Evolutionary conservation across 1,284 basidiomycete genomes (phyloP).

Genomic region (Earliella scabrosa): DNA sequence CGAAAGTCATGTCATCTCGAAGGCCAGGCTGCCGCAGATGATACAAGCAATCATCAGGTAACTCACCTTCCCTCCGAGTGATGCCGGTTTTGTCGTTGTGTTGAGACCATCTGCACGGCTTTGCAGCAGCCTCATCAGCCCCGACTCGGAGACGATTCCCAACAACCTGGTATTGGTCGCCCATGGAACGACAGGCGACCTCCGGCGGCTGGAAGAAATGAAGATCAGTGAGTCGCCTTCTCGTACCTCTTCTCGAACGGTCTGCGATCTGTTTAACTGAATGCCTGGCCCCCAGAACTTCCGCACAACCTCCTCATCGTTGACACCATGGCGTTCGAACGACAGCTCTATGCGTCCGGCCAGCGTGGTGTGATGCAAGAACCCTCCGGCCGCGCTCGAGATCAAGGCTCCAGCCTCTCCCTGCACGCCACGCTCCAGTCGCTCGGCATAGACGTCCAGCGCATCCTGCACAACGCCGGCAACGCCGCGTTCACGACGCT

Average conservation of each 20-base stretch:
- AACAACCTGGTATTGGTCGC: slow-evolving; percentile 81
- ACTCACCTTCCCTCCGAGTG: slow-evolving; percentile 2
- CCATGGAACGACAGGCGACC: slow-evolving; percentile 60
- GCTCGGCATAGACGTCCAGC: slow-evolving; percentile 47
- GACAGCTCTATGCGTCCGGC: slow-evolving; percentile 58
- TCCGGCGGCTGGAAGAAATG: slow-evolving; percentile 71
- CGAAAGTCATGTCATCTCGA: slow-evolving; percentile 73
- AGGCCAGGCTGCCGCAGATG: slow-evolving; percentile 69
- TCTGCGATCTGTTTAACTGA: neutral
- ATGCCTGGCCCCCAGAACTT: slow-evolving; percentile 48
- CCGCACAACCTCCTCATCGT: slow-evolving; percentile 77
- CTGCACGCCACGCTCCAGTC: slow-evolving; percentile 60
- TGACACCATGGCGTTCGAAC: slow-evolving; percentile 68
- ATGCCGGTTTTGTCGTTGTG: neutral
- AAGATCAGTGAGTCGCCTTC: slow-evolving; percentile 62
- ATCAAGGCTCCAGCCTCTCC: slow-evolving; percentile 52
- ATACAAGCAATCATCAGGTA: slow-evolving; percentile 79
- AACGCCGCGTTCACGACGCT: slow-evolving; percentile 73
- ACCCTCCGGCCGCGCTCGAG: slow-evolving; percentile 53
- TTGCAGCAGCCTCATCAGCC: slow-evolving; percentile 70
- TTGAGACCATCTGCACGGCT: slow-evolving; percentile 3
- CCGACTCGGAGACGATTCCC: slow-evolving; percentile 74
- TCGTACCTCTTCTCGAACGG: neutral
- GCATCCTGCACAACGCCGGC: slow-evolving; percentile 64
- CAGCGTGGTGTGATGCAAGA: slow-evolving; percentile 63